Conservation (phyloP, 805 yeast species). For the Candida sonorensis region DNA sequence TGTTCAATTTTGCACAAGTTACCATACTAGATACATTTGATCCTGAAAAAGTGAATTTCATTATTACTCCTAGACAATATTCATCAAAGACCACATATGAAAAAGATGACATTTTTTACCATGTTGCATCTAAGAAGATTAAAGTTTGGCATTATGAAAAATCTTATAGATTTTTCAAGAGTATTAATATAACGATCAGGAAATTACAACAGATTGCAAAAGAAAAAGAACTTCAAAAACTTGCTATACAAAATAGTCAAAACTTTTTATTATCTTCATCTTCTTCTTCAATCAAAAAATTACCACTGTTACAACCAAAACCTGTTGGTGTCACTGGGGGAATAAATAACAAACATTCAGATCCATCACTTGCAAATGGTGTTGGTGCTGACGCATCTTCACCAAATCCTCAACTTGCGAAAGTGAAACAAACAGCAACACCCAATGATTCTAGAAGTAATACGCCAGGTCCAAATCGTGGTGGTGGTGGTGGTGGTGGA, state of each 20-base stretch:
- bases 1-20: conserved; percentile 44
- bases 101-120: conserved; percentile 39
- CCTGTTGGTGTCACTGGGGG: not conserved
- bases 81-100: conserved; percentile 30
- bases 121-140: conserved; percentile 38
- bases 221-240: conserved; percentile 7
- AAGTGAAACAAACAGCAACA: conserved; percentile 7
- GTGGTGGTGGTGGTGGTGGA: too few species aligned
- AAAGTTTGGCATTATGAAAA: conserved; percentile 58
- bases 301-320: conserved; percentile 5
- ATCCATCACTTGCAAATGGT: too few species aligned
- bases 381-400: conserved; percentile 3
- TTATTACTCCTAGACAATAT: conserved; percentile 40
- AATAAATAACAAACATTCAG: too few species aligned
- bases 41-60: conserved; percentile 35
- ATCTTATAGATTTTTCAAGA: conserved; percentile 47
- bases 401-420: not conserved
- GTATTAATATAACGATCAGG: conserved; percentile 36
- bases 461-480: conserved; percentile 14
- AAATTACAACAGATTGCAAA: conserved; percentile 25
- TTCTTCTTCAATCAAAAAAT: too few species aligned
- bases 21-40: conserved; percentile 39
- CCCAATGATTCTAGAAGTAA: conserved; percentile 13
- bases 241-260: too few species aligned
- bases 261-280: too few species aligned